These are phyloP conservation scores for Annona squamosa DNA, from an alignment of 164 flowering plant genomes.

Conservation along the genomic window DNA sequence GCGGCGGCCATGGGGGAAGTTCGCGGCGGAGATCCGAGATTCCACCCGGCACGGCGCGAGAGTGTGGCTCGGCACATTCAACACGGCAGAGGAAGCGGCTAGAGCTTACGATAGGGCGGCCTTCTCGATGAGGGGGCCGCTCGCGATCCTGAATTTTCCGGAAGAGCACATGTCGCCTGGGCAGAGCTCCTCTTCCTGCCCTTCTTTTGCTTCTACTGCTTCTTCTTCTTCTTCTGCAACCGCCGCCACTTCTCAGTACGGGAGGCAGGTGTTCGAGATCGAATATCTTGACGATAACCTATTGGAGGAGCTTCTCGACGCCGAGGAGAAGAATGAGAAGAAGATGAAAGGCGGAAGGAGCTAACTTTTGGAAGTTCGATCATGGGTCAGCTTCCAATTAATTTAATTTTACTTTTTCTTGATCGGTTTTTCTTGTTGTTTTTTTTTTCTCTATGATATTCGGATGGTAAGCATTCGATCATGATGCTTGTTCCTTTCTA, in stretches of 20 bases:
- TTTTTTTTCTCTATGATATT: too few species aligned
- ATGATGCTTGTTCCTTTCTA: too few species aligned
- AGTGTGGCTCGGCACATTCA: conserved; percentile 14
- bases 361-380: too few species aligned
- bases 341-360: too few species aligned
- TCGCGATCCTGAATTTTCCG: conserved; percentile 12
- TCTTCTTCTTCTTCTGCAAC: neutral
- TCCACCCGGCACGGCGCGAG: conserved; percentile 9
- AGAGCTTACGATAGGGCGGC: conserved; percentile 16
- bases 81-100: conserved; percentile 14
- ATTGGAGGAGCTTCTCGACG: conserved; percentile 14
- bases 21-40: conserved; percentile 13
- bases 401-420: too few species aligned
- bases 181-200: neutral
- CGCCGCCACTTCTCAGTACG: neutral
- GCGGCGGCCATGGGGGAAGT: conserved; percentile 14
- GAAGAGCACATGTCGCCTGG: neutral
- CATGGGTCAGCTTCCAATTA: too few species aligned
- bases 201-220: neutral
- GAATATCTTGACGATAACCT: conserved; percentile 14
- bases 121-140: conserved; percentile 10
- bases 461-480: too few species aligned
- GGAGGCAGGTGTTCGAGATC: conserved; percentile 7
- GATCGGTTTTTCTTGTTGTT: too few species aligned
- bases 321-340: conserved; percentile 2